Evolutionary conservation across 2,329 filamentous ascomycete genomes (phyloP).

Genomic region (Diaporthe batatas): DNA sequence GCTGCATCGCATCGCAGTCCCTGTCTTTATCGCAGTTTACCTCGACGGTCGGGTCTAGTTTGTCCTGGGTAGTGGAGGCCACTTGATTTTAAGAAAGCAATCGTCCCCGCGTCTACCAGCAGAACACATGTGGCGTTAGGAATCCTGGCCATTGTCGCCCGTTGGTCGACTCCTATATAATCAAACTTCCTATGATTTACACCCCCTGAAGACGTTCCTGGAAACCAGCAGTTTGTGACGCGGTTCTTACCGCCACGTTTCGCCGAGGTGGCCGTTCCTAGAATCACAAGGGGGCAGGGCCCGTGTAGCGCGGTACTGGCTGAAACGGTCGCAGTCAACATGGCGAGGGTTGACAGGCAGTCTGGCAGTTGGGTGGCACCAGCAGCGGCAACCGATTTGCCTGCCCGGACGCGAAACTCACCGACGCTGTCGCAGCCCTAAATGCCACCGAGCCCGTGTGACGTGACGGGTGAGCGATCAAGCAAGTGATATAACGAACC

Average conservation of each 20-base stretch:
- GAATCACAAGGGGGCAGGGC: constrained; percentile 9
- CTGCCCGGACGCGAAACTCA: constrained; percentile 9
- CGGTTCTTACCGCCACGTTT: neutral
- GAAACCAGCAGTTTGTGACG: neutral
- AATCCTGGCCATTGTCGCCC: constrained; percentile 9
- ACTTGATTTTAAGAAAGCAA: neutral
- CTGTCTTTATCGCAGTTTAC: constrained; percentile 23
- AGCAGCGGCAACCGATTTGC: neutral
- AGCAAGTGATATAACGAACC: neutral
- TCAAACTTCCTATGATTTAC: constrained; percentile 2
- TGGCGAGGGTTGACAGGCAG: neutral
- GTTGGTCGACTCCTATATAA: constrained; percentile 29
- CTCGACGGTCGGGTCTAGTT: neutral
- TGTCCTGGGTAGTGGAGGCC: constrained; percentile 26
- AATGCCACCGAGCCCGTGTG: neutral
- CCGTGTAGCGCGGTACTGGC: neutral
- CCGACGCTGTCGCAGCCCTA: constrained; percentile 7
- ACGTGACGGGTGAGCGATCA: neutral
- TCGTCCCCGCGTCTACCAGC: neutral
- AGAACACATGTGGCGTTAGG: constrained; percentile 31
- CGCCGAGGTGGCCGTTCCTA: constrained; percentile 16
- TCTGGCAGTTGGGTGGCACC: neutral
- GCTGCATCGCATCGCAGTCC: neutral
- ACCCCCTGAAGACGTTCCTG: neutral
- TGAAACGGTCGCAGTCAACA: constrained; percentile 4